Conservation (phyloP, 805 yeast species). For the Candida wancherniae region DNA sequence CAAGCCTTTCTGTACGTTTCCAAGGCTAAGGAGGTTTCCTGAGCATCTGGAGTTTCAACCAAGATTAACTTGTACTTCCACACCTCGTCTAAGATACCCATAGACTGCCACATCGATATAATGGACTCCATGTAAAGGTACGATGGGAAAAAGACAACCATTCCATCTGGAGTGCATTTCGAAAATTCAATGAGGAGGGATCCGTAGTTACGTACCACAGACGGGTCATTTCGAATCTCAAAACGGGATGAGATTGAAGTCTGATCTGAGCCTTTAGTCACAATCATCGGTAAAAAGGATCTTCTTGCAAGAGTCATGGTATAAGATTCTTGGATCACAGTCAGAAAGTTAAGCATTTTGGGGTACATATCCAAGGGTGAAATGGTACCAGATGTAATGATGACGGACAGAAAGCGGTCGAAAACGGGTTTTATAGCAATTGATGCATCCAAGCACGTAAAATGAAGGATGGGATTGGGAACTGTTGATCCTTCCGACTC, state of each 20-base stretch:
- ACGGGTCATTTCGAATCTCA: constrained; percentile 95
- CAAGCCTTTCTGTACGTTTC: constrained; percentile 97
- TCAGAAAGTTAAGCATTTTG: constrained; percentile 87
- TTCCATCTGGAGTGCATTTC: constrained; percentile 94
- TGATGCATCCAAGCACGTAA: constrained; percentile 94
- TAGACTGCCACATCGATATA: constrained; percentile 97
- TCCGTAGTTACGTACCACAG: constrained; percentile 96
- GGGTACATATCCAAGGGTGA: constrained; percentile 99
- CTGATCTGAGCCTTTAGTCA: constrained; percentile 97
- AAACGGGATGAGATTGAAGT: constrained; percentile 95
- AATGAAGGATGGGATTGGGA: constrained; percentile 91
- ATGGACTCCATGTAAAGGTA: constrained; percentile 97
- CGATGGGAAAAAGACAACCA: constrained; percentile 96
- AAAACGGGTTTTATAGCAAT: constrained; percentile 97
- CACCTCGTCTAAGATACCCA: constrained; percentile 97
- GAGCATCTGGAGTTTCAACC: constrained; percentile 99
- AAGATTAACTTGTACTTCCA: constrained; percentile 95
- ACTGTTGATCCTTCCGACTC: constrained; percentile 92
- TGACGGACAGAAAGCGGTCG: constrained; percentile 86
- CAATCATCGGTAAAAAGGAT: constrained; percentile 91
- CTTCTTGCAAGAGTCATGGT: constrained; percentile 92
- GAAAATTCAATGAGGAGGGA: constrained; percentile 87
- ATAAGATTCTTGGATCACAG: constrained; percentile 91
- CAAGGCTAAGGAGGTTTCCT: constrained; percentile 91
- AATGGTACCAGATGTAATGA: constrained; percentile 96